These are phyloP conservation scores for Pterocarpus santalinus DNA, from an alignment of 306 rosid species.

Conservation along the genomic window DNA sequence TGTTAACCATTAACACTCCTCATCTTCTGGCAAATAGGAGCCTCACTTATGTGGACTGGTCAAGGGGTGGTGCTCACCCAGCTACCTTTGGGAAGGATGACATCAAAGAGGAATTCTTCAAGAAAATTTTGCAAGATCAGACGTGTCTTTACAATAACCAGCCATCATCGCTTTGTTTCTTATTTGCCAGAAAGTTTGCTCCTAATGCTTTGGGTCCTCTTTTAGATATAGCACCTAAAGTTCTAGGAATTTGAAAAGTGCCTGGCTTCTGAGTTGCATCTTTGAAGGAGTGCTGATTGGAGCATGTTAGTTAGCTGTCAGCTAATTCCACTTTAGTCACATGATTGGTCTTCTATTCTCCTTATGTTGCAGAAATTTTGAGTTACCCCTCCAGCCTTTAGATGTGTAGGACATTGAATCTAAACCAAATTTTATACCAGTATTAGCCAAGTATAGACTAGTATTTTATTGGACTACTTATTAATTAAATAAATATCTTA, in stretches of 20 bases:
- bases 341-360: constrained; percentile 43
- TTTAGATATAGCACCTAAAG: constrained; percentile 70
- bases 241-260: constrained; percentile 69
- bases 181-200: constrained; percentile 94
- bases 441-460: constrained; percentile 43
- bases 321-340: constrained; percentile 45
- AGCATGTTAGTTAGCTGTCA: constrained; percentile 48
- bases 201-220: constrained; percentile 91
- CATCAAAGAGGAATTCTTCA: constrained; percentile 79
- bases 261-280: constrained; percentile 43
- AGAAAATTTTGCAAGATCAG: constrained; percentile 64
- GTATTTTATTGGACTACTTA: constrained; percentile 42
- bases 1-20: constrained; percentile 79
- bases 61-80: constrained; percentile 99
- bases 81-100: constrained; percentile 94
- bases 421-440: constrained; percentile 47
- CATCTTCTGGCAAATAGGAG: constrained; percentile 86
- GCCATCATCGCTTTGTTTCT: constrained; percentile 85
- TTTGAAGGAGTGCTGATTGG: constrained; percentile 41
- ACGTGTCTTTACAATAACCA: constrained; percentile 86
- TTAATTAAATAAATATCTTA: constrained; percentile 45
- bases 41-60: constrained; percentile 95
- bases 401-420: constrained; percentile 54
- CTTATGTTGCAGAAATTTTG: constrained; percentile 44
- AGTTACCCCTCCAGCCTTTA: constrained; percentile 48